Base-by-base conservation (phyloP, 1,284 basidiomycete genomes). In the Gomphus bonarii region DNA sequence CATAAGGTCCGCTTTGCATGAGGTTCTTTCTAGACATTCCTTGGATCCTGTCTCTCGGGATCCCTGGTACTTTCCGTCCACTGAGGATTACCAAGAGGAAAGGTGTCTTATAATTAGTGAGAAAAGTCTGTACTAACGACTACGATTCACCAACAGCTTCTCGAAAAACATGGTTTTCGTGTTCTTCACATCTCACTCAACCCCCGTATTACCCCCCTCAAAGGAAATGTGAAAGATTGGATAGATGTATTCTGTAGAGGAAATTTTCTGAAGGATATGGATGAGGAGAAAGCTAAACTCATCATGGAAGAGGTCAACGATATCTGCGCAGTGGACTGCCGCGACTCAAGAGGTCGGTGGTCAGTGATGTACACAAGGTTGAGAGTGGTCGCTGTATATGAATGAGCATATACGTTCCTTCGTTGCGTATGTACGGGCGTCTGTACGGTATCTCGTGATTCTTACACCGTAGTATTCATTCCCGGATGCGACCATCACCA, bases 21-120 rank as follows among this genome's bases (percentile, higher is more conserved):
- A 74, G 11, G 81, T 77, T 0, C 67, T 85, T 38, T 70, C 69
- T 51, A 69, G 70, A n/a, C 73, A 75, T 18, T 85, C 85, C 0
- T 68, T 80, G 50, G 75, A 91, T 64, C 79, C 87, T 4, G 65
- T 68, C 3, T 62, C 68, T 7, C 66, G 80, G 38, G 89, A 93
- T 65, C 90, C 90, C 0, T 93, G 88, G 88, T 91, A 82, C 69
- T 92, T 90, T 64, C 90, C 91, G 0, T 84, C 84, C 0, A 73
- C 74, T 3, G 74, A 77, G 42, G 80, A 85, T 60, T 91, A 92
- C 67, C 69, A 67, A 33, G 70, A 72, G 63, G 84, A 85, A 63
- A 60, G 75, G 61, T 40, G 44, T 36, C 12, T 28, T 46, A 18
- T 12, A 20, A 36, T 59, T 48, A 31, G 43, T 48, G 36, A 57